phyloP scores from a whole-genome alignment of 306 rosid species.

The Clitoria ternatea region DNA sequence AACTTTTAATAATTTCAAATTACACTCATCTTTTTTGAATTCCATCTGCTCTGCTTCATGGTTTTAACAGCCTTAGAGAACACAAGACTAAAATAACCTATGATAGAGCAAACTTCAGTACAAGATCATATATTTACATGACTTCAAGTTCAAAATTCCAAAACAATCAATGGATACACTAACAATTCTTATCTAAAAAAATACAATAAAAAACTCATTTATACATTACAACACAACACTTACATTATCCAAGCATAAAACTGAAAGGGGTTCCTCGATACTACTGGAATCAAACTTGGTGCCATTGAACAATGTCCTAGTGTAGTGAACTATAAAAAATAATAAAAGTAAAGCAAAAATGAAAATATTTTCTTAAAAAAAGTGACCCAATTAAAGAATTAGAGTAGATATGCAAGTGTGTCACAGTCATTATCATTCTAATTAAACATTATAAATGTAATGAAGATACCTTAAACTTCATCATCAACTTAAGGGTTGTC shows the following conservation, averaged over 20 bases:
- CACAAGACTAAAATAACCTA: slow-evolving; percentile 88
- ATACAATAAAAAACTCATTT: too few relatives aligned
- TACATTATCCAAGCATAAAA: slow-evolving; percentile 97
- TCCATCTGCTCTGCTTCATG: slow-evolving; percentile 71
- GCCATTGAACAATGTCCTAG: slow-evolving; percentile 89
- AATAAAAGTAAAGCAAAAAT: background rate
- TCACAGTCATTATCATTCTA: too few relatives aligned
- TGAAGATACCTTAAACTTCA: slow-evolving; percentile 82
- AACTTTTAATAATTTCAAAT: background rate
- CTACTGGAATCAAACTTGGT: slow-evolving; percentile 94
- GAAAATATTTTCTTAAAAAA: background rate
- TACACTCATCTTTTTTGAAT: slow-evolving; percentile 88
- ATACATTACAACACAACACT: background rate
- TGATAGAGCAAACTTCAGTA: background rate
- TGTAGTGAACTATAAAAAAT: slow-evolving; percentile 63
- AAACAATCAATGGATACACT: background rate
- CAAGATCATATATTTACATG: background rate
- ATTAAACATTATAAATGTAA: too few relatives aligned
- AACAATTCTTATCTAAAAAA: background rate
- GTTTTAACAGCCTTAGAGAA: slow-evolving; percentile 82
- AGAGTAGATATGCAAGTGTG: too few relatives aligned
- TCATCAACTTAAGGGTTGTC: slow-evolving; percentile 77
- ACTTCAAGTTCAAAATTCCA: background rate
- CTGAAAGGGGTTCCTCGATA: slow-evolving; percentile 59
- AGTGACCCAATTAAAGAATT: too few relatives aligned